Evolutionary conservation across 768 basidiomycete species (phyloP).

Genomic region (Lepiota brunneoincarnata): DNA sequence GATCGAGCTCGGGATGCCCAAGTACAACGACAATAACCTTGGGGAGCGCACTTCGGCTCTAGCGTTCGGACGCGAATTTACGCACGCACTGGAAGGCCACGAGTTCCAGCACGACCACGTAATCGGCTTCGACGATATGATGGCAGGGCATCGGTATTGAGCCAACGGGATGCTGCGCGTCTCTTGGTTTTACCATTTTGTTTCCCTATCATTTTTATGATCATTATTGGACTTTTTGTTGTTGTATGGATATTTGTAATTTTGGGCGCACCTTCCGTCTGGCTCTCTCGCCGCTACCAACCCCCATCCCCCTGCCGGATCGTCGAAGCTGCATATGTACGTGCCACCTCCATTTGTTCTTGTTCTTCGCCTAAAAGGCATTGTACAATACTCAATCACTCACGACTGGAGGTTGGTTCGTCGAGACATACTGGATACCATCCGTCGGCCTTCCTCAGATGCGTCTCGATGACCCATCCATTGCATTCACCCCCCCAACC

Average conservation of each 20-base stretch:
- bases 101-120: constrained; percentile 24
- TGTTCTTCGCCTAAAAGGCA: constrained; percentile 27
- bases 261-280: constrained; percentile 18
- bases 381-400: constrained; percentile 24
- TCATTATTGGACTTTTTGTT: constrained; percentile 19
- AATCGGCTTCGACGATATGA: constrained; percentile 41
- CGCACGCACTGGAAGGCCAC: constrained; percentile 25
- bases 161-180: constrained; percentile 35
- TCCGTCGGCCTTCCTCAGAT: constrained; percentile 29
- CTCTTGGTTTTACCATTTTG: constrained; percentile 19
- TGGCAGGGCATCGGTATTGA: constrained; percentile 34
- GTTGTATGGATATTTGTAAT: constrained; percentile 30
- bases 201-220: constrained; percentile 16
- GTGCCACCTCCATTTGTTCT: constrained; percentile 21
- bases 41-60: constrained; percentile 22
- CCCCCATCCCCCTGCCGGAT: not conserved
- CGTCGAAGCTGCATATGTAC: constrained; percentile 4
- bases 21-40: constrained; percentile 29
- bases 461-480: constrained; percentile 39
- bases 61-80: constrained; percentile 31
- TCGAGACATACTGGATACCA: constrained; percentile 35
- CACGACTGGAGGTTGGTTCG: constrained; percentile 30
- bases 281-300: constrained; percentile 2
- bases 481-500: constrained; percentile 1
- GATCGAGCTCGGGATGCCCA: constrained; percentile 55